A percentile compares a stretch with the other conserved stretches of the same genome.
Conservation (phyloP, 2,329 filamentous ascomycete genomes). For the Pleoardoris graminearum region DNA sequence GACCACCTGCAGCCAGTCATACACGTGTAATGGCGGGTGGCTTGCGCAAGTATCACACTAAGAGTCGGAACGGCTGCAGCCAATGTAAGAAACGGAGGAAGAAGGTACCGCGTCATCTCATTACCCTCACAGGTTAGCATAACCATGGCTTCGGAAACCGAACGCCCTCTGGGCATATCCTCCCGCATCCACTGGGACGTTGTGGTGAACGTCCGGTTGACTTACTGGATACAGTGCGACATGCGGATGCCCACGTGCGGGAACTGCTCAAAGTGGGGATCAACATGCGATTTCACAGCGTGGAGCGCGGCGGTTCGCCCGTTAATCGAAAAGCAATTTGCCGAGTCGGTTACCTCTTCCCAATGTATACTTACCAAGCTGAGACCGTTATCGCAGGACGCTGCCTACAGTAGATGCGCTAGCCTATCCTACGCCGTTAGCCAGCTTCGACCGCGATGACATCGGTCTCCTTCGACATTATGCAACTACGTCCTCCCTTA, state of each 20-base stretch:
- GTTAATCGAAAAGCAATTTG: conserved; percentile 13
- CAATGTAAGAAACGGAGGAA: conserved; percentile 31
- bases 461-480: conserved; percentile 23
- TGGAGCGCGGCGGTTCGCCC: conserved; percentile 15
- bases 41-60: conserved; percentile 26
- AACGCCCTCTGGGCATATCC: conserved; percentile 1
- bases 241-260: conserved; percentile 24
- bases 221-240: conserved; percentile 25
- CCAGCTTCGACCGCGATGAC: conserved; percentile 15
- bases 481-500: conserved; percentile 16
- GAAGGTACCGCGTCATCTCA: conserved; percentile 15
- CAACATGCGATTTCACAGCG: conserved; percentile 27
- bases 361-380: not conserved
- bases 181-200: not conserved
- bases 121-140: conserved; percentile 2
- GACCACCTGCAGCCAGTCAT: too few species aligned
- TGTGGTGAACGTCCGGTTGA: conserved; percentile 1
- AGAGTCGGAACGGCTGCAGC: conserved; percentile 27
- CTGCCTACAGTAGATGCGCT: conserved; percentile 7
- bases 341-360: conserved; percentile 8
- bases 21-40: conserved; percentile 14
- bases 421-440: conserved; percentile 10
- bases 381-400: conserved; percentile 1
- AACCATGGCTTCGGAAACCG: not conserved
- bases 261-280: conserved; percentile 26